Evolutionary conservation across 495 filamentous ascomycete genomes (phyloP).

Genomic region (Penicillium atrosanguineum): DNA sequence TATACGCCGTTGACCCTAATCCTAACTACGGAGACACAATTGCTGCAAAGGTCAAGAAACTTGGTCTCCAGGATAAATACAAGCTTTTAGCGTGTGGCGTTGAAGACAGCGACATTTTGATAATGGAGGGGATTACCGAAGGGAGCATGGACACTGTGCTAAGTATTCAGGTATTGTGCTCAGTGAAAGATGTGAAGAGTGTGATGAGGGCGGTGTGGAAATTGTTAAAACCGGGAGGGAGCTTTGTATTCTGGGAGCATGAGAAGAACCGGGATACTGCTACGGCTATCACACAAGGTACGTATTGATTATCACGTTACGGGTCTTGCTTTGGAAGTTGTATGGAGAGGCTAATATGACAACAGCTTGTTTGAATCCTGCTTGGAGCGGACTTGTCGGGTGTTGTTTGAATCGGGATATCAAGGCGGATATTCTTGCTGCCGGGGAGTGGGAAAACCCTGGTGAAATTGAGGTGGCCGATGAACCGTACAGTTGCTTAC

Average conservation of each 20-base stretch:
- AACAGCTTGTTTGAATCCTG: conserved; percentile 23
- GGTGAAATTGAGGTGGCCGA: conserved; percentile 19
- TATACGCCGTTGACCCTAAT: conserved; percentile 50
- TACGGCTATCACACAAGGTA: conserved; percentile 30
- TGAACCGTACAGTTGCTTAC: conserved; percentile 18
- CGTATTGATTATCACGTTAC: background rate
- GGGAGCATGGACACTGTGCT: conserved; percentile 35
- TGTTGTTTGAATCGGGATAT: conserved; percentile 21
- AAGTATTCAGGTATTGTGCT: conserved; percentile 30
- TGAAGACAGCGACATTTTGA: conserved; percentile 37
- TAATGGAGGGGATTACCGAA: conserved; percentile 32
- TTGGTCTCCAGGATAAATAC: conserved; percentile 34
- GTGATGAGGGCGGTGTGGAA: conserved; percentile 28
- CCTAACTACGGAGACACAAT: conserved; percentile 21
- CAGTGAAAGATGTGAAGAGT: conserved; percentile 19
- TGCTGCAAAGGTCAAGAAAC: conserved; percentile 20
- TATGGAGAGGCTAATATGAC: conserved; percentile 5
- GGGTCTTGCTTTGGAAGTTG: too few relatives aligned
- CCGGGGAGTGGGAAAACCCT: conserved; percentile 27
- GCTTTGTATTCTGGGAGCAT: conserved; percentile 48
- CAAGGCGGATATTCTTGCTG: conserved; percentile 19
- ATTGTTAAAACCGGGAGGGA: conserved; percentile 32
- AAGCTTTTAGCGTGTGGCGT: conserved; percentile 34
- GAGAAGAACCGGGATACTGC: conserved; percentile 23
- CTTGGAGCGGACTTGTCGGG: conserved; percentile 25